A percentile compares a stretch with the other conserved stretches of the same genome.
Conservation (phyloP, 2,329 filamentous ascomycete genomes). For the Penicillium sp. region DNA sequence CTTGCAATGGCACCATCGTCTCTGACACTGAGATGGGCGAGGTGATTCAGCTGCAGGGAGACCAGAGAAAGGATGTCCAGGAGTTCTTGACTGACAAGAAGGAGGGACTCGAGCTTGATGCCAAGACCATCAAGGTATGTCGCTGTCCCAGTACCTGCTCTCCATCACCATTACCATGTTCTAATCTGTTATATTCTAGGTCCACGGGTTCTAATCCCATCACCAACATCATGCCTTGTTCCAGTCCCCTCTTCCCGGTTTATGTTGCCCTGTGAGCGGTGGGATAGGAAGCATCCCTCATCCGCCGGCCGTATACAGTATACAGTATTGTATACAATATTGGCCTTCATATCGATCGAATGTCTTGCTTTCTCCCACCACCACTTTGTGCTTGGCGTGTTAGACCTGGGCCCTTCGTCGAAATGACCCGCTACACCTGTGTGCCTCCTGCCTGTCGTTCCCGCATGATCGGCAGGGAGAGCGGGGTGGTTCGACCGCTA, state of each 20-base stretch:
- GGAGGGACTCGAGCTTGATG: constrained; percentile 87
- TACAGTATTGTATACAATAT: constrained; percentile 11
- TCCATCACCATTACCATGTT: background rate
- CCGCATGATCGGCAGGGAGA: constrained; percentile 24
- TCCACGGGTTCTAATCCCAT: constrained; percentile 54
- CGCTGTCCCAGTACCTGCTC: background rate
- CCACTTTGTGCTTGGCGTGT: constrained; percentile 30
- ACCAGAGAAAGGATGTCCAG: constrained; percentile 98
- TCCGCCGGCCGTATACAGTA: constrained; percentile 22
- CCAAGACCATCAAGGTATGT: constrained; percentile 91
- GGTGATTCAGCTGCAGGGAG: constrained; percentile 99
- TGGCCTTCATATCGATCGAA: constrained; percentile 23
- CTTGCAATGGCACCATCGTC: constrained; percentile 99
- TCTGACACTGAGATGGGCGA: constrained; percentile 95
- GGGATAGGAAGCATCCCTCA: constrained; percentile 37
- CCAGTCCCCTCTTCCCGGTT: constrained; percentile 46
- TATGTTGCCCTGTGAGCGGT: constrained; percentile 39
- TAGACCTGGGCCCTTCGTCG: constrained; percentile 36
- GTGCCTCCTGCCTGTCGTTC: constrained; percentile 18
- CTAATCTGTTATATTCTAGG: constrained; percentile 32
- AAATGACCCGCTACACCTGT: constrained; percentile 30
- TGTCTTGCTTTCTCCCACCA: constrained; percentile 26
- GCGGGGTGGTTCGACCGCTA: constrained; percentile 29
- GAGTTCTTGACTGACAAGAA: constrained; percentile 97
- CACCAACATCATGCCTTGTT: constrained; percentile 43